Evolutionary conservation across 163 green algal genomes (phyloP), one percentile per base, ranked within the genome.

Genomic region (Smithsoniella earleae): DNA sequence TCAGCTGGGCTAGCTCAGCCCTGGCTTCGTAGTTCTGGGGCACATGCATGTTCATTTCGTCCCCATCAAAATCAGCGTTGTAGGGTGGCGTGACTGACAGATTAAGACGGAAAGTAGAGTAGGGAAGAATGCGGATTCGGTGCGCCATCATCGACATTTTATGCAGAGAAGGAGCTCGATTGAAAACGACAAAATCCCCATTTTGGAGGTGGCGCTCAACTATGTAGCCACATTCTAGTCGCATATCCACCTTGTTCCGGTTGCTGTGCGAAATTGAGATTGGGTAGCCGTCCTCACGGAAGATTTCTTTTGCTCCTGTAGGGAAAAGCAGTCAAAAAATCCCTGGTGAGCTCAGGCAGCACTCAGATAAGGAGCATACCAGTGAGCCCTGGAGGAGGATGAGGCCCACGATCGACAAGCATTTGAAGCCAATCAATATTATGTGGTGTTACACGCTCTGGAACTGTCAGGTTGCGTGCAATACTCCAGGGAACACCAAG

Each of bases 11-110:
- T 65, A 93, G 91, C 85, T 99, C 94, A 2, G 95, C 90, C 0
- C 89, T 84, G 31, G 90, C 93, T 84, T 98, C 93, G 30, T 91
- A 90, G 44, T 85, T 86, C 77, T 95, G 87, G 49, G 55, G 76
- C 40, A 98, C 86, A 84, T 99, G 95, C 94, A 99, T 98, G 89
- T 99, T 99, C 95, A 99, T 99, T 84, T 99, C 95, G 79, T 99
- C 95, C n/a, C 95, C 95, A 76, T 99, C 95, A 83, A 99, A 99
- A 78, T 99, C 95, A 64, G 95, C 95, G 82, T 99, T 99, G 90
- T 99, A 99, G 25, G 95, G 95, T 45, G 88, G 92, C 2, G 94
- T 98, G 46, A 99, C 95, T 3, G 84, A 90, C 37, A 97, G 84
- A 81, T 97, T 98, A 38, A 98, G 83, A 16, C 92, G 84, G 83